phyloP scores from a whole-genome alignment of 495 filamentous ascomycete genomes.

The Penicillium turbatum region DNA sequence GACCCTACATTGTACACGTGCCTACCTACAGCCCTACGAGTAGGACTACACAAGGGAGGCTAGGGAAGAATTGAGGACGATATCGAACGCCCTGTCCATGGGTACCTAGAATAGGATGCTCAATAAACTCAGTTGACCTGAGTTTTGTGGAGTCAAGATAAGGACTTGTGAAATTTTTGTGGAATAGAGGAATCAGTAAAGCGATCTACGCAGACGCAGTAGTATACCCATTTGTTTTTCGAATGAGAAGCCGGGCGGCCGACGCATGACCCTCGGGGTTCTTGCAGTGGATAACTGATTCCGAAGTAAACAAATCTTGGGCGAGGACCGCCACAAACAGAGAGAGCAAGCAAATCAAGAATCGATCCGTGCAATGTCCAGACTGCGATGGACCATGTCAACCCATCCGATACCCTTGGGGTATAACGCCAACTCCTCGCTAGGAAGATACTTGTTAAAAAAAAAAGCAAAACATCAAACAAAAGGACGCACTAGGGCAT shows the following conservation, averaged over 20 bases:
- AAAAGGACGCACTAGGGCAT: background rate
- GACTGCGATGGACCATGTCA: background rate
- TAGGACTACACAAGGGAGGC: too few species aligned
- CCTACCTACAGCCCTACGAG: too few species aligned
- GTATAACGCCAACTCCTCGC: slow-evolving; percentile 5
- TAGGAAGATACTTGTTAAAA: background rate
- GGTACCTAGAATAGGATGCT: background rate
- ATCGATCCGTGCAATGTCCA: background rate
- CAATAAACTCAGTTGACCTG: slow-evolving; percentile 9
- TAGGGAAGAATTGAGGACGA: slow-evolving; percentile 8
- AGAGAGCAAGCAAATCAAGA: background rate
- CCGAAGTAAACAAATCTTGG: background rate
- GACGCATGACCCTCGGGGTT: slow-evolving; percentile 3
- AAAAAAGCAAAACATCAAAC: background rate
- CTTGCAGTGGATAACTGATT: slow-evolving; percentile 6
- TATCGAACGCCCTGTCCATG: slow-evolving; percentile 15
- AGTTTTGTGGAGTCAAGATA: background rate
- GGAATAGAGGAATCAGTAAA: background rate
- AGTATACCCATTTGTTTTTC: background rate
- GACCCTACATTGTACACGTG: background rate
- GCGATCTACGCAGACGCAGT: background rate
- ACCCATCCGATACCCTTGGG: background rate
- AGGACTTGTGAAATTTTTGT: background rate
- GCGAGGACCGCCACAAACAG: background rate
- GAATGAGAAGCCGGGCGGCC: background rate